phyloP scores from a whole-genome alignment of 441 rosid species.

The Brassica balearica region DNA sequence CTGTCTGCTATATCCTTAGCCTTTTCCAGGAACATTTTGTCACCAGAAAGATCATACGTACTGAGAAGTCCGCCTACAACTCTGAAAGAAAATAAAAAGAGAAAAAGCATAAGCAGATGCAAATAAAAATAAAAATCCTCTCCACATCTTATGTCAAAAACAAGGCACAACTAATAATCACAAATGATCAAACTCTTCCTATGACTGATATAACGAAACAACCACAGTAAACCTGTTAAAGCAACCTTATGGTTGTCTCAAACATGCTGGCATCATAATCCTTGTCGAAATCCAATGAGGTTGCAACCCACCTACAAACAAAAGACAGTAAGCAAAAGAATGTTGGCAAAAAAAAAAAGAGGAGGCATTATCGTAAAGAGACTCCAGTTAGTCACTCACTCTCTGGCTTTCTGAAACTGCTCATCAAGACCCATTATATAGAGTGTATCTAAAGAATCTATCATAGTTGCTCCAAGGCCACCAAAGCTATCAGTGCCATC shows the following conservation, averaged over 20 bases:
- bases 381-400: slow-evolving; percentile 55
- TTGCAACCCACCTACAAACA: slow-evolving; percentile 89
- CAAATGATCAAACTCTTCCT: slow-evolving; percentile 18
- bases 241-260: slow-evolving; percentile 99
- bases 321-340: slow-evolving; percentile 11
- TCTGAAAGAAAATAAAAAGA: slow-evolving; percentile 49
- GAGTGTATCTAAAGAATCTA: slow-evolving; percentile 88
- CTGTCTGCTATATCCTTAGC: slow-evolving; percentile 94
- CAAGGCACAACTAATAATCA: slow-evolving; percentile 12
- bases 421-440: slow-evolving; percentile 92
- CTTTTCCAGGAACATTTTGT: slow-evolving; percentile 81
- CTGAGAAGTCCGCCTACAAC: slow-evolving; percentile 98
- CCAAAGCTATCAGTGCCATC: slow-evolving; percentile 90
- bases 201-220: slow-evolving; percentile 19
- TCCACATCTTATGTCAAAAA: slow-evolving; percentile 1
- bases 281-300: slow-evolving; percentile 86
- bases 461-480: slow-evolving; percentile 91
- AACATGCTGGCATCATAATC: slow-evolving; percentile 92
- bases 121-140: neutral
- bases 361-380: neutral
- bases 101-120: slow-evolving; percentile 28
- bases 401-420: slow-evolving; percentile 42
- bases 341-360: neutral
- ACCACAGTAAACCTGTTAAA: slow-evolving; percentile 65
- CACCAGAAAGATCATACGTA: slow-evolving; percentile 88